Conservation (phyloP, 257 asterid genomes). For the Verbena officinalis region DNA sequence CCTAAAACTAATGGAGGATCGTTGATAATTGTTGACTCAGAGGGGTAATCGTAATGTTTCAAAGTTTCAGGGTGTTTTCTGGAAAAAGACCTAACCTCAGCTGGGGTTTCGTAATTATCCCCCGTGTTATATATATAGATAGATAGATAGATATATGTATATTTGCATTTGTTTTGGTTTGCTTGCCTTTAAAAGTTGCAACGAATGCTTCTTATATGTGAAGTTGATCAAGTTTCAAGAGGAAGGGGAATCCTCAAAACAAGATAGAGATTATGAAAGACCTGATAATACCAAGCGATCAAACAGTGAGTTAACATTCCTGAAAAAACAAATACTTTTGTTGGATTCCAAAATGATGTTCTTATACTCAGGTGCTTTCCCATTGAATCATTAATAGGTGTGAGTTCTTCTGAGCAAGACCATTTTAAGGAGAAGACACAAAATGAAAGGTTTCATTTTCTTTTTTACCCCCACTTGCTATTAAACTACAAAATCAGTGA, state of each 20-base stretch:
- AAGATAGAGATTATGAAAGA: slow-evolving; percentile 35
- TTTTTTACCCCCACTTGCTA: not conserved
- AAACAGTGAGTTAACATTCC: slow-evolving; percentile 47
- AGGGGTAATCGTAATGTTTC: no score
- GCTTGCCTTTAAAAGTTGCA: not conserved
- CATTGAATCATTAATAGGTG: slow-evolving; percentile 36
- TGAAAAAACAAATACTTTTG: not conserved
- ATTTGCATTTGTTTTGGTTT: not conserved
- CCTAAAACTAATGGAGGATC: no score
- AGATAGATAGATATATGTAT: no score
- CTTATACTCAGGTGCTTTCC: slow-evolving; percentile 6
- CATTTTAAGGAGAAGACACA: slow-evolving; percentile 38
- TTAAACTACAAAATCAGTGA: no score
- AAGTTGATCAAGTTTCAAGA: slow-evolving; percentile 22
- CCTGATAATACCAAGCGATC: slow-evolving; percentile 34
- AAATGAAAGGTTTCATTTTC: slow-evolving; percentile 51
- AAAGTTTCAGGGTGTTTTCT: no score
- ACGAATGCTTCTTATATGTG: slow-evolving; percentile 23
- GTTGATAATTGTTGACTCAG: no score
- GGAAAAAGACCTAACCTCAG: no score
- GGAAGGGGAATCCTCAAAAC: slow-evolving; percentile 32
- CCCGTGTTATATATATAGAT: not conserved
- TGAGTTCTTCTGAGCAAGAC: slow-evolving; percentile 36
- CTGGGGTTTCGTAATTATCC: no score
- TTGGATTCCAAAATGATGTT: not conserved